Conservation (phyloP, 805 yeast genomes). For the Cyberlindnera mycetangii region DNA sequence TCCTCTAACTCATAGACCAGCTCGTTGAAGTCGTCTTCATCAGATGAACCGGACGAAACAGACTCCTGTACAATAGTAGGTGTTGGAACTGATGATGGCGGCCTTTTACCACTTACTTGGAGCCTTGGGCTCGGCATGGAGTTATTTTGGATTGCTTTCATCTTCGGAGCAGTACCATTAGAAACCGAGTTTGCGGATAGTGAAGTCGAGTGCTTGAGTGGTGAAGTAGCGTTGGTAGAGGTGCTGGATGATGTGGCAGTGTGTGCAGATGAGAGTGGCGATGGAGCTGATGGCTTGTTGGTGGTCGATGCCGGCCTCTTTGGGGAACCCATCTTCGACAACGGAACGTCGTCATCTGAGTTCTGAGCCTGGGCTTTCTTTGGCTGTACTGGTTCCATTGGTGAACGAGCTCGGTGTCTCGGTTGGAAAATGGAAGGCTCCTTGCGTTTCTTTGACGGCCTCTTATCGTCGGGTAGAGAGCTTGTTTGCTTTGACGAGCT, state of each 20-base stretch:
- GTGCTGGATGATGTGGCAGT: not conserved
- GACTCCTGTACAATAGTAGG: conserved; percentile 14
- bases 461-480: not conserved
- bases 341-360: conserved; percentile 19
- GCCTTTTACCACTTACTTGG: conserved; percentile 20
- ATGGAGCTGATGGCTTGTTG: conserved; percentile 7
- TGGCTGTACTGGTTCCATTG: conserved; percentile 16
- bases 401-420: conserved; percentile 21
- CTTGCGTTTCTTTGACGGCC: conserved; percentile 12
- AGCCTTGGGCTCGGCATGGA: not conserved
- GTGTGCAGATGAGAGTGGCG: conserved; percentile 12
- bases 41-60: too few species aligned
- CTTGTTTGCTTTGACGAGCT: not conserved
- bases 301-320: conserved; percentile 1
- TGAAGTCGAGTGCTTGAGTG: conserved; percentile 10
- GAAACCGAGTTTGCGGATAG: conserved; percentile 1
- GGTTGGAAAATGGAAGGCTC: conserved; percentile 28
- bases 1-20: conserved; percentile 28
- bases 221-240: conserved; percentile 6
- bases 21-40: conserved; percentile 24
- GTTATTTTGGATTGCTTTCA: conserved; percentile 1
- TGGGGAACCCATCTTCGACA: conserved; percentile 12
- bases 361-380: conserved; percentile 1
- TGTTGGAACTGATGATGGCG: conserved; percentile 19
- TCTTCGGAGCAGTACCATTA: not conserved